Evolutionary conservation across 1,284 basidiomycete species (phyloP).

Genomic region (Cryptococcus sp.): DNA sequence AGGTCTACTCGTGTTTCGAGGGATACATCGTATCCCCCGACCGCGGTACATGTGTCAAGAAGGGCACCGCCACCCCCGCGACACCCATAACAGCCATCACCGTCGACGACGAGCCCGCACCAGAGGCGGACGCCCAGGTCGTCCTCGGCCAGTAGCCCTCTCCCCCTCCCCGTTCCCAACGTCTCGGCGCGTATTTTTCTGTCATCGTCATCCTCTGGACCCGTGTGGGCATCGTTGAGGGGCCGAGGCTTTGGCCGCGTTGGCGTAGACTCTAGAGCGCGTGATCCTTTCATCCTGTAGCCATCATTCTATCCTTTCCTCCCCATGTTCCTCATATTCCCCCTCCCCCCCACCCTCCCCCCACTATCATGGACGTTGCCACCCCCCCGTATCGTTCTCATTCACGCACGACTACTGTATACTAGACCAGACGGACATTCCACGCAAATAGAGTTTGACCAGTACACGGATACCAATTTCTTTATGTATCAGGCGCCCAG

Average conservation of each 20-base stretch:
- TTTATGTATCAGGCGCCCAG: no score
- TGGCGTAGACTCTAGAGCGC: no score
- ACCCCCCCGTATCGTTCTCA: no score
- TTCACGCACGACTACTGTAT: no score
- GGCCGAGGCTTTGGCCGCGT: no score
- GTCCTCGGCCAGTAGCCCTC: slow-evolving; percentile 1
- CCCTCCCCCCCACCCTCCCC: no score
- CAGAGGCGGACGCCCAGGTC: slow-evolving; percentile 5
- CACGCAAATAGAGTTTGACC: no score
- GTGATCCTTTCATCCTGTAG: background rate
- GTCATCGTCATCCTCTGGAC: background rate
- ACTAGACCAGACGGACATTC: no score
- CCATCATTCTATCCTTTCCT: background rate
- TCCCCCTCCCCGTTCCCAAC: background rate
- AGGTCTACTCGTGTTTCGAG: slow-evolving; percentile 46
- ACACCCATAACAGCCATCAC: slow-evolving; percentile 32
- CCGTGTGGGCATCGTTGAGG: no score
- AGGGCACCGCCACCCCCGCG: slow-evolving; percentile 29
- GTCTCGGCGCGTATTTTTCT: background rate
- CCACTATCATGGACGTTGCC: no score
- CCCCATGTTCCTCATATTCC: no score
- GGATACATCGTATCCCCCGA: slow-evolving; percentile 47
- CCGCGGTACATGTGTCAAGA: slow-evolving; percentile 39
- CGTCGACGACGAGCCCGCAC: slow-evolving; percentile 5
- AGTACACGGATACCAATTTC: no score